Evolutionary conservation across 345 rosid species (phyloP), one percentile per base, ranked within the genome.

Genomic region (Populus euphratica): DNA sequence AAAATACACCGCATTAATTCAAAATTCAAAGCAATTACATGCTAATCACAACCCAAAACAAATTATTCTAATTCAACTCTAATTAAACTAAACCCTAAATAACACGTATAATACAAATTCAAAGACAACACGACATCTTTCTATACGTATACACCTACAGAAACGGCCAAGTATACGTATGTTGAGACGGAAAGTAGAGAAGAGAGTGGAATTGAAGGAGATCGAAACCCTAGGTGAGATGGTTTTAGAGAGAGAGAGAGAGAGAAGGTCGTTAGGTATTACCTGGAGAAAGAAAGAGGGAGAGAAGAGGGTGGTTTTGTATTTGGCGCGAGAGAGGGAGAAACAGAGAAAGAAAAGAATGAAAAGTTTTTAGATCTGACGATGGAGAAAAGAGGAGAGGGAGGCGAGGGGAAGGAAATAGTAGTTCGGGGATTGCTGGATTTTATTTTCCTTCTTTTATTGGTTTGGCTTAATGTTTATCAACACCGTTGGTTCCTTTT

Each of bases 321-420:
- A 77, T 80, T 83, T 77, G 81, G 87, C 83, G 87, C 87, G 85
- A 63, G 80, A 25, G 73, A 21, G 73, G 27, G 66, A 49, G 63
- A 62, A 31, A 59, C 78, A 81, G 76, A 73, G 82, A 84, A 36
- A 74, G 44, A 41, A 41, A 41, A 41, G 44, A 41, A 41, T 9
- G 14, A 67, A 50, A 61, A 36, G n/a, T 50, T 5, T 76, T 78
- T 70, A 79, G 82, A 87, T 87, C 88, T 70, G 88, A 87, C 88
- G 89, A 87, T 66, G 87, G 85, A 85, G 87, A 79, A 79, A 79
- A 66, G 73, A 75, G 81, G n/a, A 13, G 35, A 16, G 31, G 70
- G 66, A 7, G 29, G n/a, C 8, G 77, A 21, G 71, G 64, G 36
- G 68, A 23, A 73, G 68, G 52, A 56, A 52, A 29, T 59, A 27